Evolutionary conservation across 176 grass and related monocot species (phyloP).

Genomic region (Triticum timopheevii): DNA sequence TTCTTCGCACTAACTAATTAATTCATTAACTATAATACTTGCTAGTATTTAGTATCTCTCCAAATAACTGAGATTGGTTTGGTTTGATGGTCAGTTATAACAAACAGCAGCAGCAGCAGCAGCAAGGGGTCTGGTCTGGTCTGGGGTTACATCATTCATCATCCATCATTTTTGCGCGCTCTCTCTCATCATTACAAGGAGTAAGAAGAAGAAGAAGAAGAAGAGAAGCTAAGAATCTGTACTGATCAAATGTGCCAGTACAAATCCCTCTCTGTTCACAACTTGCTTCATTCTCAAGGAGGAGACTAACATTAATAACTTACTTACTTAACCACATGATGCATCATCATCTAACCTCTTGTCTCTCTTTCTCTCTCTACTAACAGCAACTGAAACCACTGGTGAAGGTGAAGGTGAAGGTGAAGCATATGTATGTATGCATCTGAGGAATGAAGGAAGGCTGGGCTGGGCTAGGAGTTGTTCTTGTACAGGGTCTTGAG

Average conservation of each 20-base stretch:
- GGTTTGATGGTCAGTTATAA: neutral
- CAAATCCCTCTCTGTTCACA: slow-evolving; percentile 22
- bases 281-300: neutral
- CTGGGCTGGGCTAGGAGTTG: slow-evolving; percentile 28
- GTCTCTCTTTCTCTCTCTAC: neutral
- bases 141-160: neutral
- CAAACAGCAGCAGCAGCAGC: neutral
- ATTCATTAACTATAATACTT: neutral
- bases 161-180: neutral
- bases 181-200: slow-evolving; percentile 23
- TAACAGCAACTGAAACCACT: neutral
- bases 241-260: slow-evolving; percentile 34
- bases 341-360: slow-evolving; percentile 2
- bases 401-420: neutral
- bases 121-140: neutral
- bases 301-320: slow-evolving; percentile 7
- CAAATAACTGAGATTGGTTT: slow-evolving; percentile 32
- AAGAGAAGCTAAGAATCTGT: neutral
- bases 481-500: slow-evolving; percentile 45
- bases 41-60: neutral
- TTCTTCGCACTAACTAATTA: too few relatives aligned
- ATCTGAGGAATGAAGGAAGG: too few relatives aligned
- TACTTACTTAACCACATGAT: slow-evolving; percentile 8
- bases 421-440: neutral
- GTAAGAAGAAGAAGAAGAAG: slow-evolving; percentile 35